These are phyloP conservation scores for Gaertneriomyces semiglobifer DNA, from an alignment of 192 early-diverging fungal genomes.

Conservation along the genomic window DNA sequence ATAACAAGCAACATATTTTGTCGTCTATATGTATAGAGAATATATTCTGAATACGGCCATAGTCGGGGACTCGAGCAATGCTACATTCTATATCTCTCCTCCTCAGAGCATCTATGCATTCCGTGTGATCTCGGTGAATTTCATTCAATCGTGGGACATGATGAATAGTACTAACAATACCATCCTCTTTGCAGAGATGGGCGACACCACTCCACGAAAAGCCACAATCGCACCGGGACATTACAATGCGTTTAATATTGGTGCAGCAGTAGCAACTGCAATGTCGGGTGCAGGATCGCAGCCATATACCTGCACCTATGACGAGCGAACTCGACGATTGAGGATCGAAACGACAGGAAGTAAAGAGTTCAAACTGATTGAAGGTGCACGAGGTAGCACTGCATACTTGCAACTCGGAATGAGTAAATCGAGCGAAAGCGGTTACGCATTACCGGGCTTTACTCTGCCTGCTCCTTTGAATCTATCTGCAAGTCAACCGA, in stretches of 20 bases:
- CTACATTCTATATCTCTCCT: not conserved
- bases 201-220: not conserved
- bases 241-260: not conserved
- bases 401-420: slow-evolving; percentile 7
- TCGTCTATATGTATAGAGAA: not conserved
- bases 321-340: not conserved
- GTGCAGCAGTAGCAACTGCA: not conserved
- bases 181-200: not conserved
- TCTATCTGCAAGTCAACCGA: not conserved
- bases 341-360: not conserved
- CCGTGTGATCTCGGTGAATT: slow-evolving; percentile 4
- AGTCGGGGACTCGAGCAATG: not conserved
- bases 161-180: not conserved
- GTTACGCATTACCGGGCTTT: not conserved
- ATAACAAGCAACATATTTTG: not conserved
- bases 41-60: not conserved
- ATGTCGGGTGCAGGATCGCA: not conserved
- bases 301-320: not conserved
- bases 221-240: not conserved
- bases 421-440: not conserved
- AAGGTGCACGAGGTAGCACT: not conserved
- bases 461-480: not conserved
- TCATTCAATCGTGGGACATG: slow-evolving; percentile 7
- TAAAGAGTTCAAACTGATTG: slow-evolving; percentile 1
- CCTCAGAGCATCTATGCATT: not conserved